Evolutionary conservation across 257 asterid genomes (phyloP).

Genomic region (Pogostemon cablin): DNA sequence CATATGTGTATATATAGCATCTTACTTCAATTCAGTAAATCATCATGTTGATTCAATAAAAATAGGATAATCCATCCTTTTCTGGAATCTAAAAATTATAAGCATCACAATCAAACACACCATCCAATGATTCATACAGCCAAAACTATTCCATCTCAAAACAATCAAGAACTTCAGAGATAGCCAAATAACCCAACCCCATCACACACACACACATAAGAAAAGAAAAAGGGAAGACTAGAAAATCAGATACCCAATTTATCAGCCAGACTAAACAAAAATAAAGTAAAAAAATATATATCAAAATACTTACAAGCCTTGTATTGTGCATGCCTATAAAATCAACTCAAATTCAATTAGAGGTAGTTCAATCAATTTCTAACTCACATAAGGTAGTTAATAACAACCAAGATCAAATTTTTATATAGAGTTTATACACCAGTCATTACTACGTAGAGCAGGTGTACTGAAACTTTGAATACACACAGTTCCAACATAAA

Average conservation of each 20-base stretch:
- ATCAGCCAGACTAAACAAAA: constrained; percentile 6
- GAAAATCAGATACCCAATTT: constrained; percentile 19
- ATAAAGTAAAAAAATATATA: not conserved
- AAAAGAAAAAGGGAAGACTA: not conserved
- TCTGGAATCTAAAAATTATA: constrained; percentile 10
- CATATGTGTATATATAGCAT: constrained; percentile 4
- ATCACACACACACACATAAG: not conserved
- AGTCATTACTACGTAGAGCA: not conserved
- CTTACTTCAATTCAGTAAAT: constrained; percentile 22
- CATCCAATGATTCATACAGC: constrained; percentile 14
- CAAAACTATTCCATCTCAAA: constrained; percentile 9
- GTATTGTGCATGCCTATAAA: constrained; percentile 40
- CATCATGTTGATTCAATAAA: constrained; percentile 14
- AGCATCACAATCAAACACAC: constrained; percentile 26
- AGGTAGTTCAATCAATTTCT: constrained; percentile 23
- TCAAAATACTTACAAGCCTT: constrained; percentile 21
- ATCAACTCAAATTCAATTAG: constrained; percentile 29
- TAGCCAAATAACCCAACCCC: not conserved
- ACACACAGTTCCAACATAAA: constrained; percentile 13
- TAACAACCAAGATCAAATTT: constrained; percentile 39
- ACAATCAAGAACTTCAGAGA: constrained; percentile 23
- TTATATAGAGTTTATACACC: constrained; percentile 17
- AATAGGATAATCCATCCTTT: constrained; percentile 8
- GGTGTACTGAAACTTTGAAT: not conserved
- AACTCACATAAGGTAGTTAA: not conserved